Conservation (phyloP, 352 stramenopile genomes). For the Pythium apleroticum region DNA sequence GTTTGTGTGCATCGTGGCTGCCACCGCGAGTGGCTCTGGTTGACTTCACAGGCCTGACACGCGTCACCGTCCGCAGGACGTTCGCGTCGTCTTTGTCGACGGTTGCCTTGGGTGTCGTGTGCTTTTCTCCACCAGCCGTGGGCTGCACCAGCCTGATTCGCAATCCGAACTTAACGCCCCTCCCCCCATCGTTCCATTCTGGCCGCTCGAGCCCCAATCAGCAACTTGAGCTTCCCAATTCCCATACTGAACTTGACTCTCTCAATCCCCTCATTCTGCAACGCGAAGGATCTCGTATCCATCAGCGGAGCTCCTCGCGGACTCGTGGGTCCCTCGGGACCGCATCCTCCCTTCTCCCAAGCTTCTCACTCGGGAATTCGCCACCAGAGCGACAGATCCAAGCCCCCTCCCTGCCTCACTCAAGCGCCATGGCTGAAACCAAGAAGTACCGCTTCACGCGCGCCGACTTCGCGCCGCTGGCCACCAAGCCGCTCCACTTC, state of each 20-base stretch:
- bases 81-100: conserved; percentile 18
- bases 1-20: background rate
- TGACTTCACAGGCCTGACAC: background rate
- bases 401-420: background rate
- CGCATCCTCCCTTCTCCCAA: conserved; percentile 2
- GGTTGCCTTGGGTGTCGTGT: conserved; percentile 17
- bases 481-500: conserved; percentile 71
- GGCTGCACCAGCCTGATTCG: conserved; percentile 15
- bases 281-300: conserved; percentile 18
- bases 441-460: conserved; percentile 81
- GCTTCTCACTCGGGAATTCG: conserved; percentile 29
- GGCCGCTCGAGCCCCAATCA: background rate
- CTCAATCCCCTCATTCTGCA: conserved; percentile 10
- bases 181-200: conserved; percentile 8
- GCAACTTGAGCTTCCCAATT: conserved; percentile 6
- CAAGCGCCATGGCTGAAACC: conserved; percentile 10
- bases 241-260: background rate
- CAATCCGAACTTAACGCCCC: conserved; percentile 20
- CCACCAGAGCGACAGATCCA: conserved; percentile 7
- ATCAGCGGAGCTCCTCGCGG: conserved; percentile 8
- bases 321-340: background rate
- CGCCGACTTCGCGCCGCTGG: conserved; percentile 60
- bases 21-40: background rate
- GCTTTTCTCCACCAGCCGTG: background rate
- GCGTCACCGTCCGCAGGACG: conserved; percentile 16